Evolutionary conservation across 805 yeast genomes (phyloP).

Genomic region (Kodamaea hsintzibuensis): DNA sequence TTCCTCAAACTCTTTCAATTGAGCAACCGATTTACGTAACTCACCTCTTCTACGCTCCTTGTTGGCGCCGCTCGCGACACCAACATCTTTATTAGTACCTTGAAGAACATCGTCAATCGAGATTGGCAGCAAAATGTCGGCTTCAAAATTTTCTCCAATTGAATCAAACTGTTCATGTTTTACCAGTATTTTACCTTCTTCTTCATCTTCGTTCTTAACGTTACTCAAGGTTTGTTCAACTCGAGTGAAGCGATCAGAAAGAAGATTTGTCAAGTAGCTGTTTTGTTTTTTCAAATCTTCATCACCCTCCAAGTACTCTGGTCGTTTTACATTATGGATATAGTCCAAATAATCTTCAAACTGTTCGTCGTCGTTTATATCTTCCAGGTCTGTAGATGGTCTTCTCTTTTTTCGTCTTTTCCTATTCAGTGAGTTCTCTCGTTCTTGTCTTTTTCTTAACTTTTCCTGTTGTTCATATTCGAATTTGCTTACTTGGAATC

Average conservation of each 20-base stretch:
- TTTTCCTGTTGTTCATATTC: slow-evolving; percentile 6
- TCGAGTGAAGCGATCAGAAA: background rate
- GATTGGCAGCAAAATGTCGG: background rate
- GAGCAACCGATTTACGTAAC: slow-evolving; percentile 15
- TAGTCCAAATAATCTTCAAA: slow-evolving; percentile 27
- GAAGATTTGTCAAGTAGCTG: background rate
- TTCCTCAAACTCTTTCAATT: slow-evolving; percentile 20
- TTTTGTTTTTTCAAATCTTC: slow-evolving; percentile 1
- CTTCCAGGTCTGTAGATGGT: slow-evolving; percentile 11
- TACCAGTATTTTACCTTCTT: background rate
- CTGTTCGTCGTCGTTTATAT: slow-evolving; percentile 14
- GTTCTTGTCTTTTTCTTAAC: slow-evolving; percentile 9
- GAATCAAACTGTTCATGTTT: background rate
- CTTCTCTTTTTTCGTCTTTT: slow-evolving; percentile 8
- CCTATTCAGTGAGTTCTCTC: background rate
- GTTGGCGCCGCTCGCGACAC: slow-evolving; percentile 17
- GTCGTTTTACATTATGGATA: slow-evolving; percentile 10
- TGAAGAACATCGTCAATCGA: slow-evolving; percentile 5
- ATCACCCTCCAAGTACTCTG: background rate
- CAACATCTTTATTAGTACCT: slow-evolving; percentile 12
- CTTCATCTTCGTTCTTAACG: background rate
- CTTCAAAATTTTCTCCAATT: background rate
- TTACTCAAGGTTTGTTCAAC: slow-evolving; percentile 7
- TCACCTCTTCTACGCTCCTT: slow-evolving; percentile 27
- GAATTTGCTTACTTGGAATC: slow-evolving; percentile 22